Percentiles rank a stretch among this genome's conserved stretches.
Evolutionary conservation across 164 flowering plant species (phyloP).

Genomic region (Platanus orientalis): DNA sequence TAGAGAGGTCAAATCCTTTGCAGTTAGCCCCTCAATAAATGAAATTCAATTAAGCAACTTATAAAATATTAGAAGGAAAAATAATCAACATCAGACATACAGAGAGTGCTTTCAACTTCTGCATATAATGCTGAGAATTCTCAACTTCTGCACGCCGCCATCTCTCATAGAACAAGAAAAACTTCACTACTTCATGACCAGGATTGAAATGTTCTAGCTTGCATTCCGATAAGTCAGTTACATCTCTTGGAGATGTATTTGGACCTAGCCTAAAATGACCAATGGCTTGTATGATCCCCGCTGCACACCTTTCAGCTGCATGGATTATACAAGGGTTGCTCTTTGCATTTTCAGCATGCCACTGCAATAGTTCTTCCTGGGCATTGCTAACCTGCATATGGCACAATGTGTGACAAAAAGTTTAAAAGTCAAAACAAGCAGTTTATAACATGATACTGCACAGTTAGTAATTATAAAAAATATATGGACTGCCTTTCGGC

Average conservation of each 20-base stretch:
- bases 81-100: constrained; percentile 29
- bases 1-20: too few relatives aligned
- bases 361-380: constrained; percentile 75
- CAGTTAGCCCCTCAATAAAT: background rate
- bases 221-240: constrained; percentile 31
- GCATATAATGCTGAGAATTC: constrained; percentile 31
- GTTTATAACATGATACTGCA: background rate
- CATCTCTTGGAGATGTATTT: constrained; percentile 60
- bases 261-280: constrained; percentile 72
- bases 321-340: constrained; percentile 66
- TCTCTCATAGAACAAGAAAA: constrained; percentile 64
- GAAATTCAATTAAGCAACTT: background rate
- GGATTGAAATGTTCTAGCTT: constrained; percentile 34
- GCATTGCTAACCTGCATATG: constrained; percentile 75
- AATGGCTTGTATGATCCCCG: constrained; percentile 80
- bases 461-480: background rate
- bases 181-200: constrained; percentile 58
- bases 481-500: too few relatives aligned
- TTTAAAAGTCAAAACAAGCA: background rate
- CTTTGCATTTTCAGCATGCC: constrained; percentile 78
- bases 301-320: constrained; percentile 82
- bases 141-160: constrained; percentile 74
- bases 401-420: background rate
- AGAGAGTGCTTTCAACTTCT: constrained; percentile 37
- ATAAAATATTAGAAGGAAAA: background rate